A percentile compares a stretch with the other conserved stretches of the same genome.
phyloP scores from a whole-genome alignment of 2,329 filamentous ascomycete genomes.

The Penicillium sp. region DNA sequence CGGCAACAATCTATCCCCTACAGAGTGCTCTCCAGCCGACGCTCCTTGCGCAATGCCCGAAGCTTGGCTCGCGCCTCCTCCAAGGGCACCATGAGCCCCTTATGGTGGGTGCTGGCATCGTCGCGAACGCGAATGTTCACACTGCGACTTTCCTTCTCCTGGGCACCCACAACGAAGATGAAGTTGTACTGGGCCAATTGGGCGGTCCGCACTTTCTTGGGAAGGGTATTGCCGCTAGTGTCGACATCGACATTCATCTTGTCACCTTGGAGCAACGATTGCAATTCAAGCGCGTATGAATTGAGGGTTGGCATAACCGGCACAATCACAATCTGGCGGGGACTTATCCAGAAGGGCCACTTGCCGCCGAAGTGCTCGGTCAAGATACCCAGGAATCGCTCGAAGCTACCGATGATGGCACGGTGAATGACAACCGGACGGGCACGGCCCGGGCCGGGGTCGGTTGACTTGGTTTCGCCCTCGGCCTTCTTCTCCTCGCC shows the following conservation, averaged over 20 bases:
- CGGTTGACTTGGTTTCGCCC: slow-evolving; percentile 44
- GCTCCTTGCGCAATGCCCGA: slow-evolving; percentile 49
- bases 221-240: slow-evolving; percentile 54
- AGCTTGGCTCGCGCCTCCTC: slow-evolving; percentile 63
- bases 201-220: slow-evolving; percentile 57
- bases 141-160: slow-evolving; percentile 62
- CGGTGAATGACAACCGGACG: slow-evolving; percentile 58
- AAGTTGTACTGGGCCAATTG: slow-evolving; percentile 57
- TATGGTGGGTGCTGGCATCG: slow-evolving; percentile 64
- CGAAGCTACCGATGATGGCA: slow-evolving; percentile 56
- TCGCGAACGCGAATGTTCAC: slow-evolving; percentile 70
- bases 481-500: slow-evolving; percentile 38
- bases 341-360: slow-evolving; percentile 59
- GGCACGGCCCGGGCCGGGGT: slow-evolving; percentile 47
- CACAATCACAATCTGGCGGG: slow-evolving; percentile 55
- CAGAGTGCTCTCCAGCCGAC: slow-evolving; percentile 47
- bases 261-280: slow-evolving; percentile 48
- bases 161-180: slow-evolving; percentile 64
- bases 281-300: slow-evolving; percentile 54
- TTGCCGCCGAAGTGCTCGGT: slow-evolving; percentile 57
- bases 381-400: slow-evolving; percentile 56
- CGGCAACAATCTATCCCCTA: slow-evolving; percentile 25
- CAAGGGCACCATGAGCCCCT: slow-evolving; percentile 65
- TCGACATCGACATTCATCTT: slow-evolving; percentile 55
- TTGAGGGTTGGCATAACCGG: slow-evolving; percentile 56